Conservation (phyloP, 345 rosid species). For the Carallia brachiata region DNA sequence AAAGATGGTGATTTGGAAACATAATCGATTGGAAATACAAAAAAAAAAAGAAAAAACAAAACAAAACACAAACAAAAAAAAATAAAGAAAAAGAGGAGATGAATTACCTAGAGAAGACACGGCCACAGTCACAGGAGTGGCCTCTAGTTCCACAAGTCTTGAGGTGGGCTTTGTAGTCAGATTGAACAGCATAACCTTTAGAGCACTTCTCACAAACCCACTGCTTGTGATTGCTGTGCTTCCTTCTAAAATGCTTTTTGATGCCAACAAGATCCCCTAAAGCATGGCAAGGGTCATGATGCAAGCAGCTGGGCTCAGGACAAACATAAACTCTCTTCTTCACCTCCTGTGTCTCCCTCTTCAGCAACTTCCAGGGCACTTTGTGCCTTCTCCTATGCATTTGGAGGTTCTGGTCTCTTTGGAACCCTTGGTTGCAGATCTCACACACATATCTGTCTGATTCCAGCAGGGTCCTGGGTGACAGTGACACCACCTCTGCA, state of each 20-base stretch:
- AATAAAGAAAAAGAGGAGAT: neutral
- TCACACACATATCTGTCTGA: slow-evolving; percentile 81
- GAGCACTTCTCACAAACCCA: slow-evolving; percentile 82
- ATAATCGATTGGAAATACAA: too few species aligned
- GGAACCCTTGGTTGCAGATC: slow-evolving; percentile 92
- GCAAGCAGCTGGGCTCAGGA: slow-evolving; percentile 75
- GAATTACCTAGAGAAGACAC: slow-evolving; percentile 77
- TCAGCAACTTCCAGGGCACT: slow-evolving; percentile 83
- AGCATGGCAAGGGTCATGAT: slow-evolving; percentile 84
- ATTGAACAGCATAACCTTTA: slow-evolving; percentile 83
- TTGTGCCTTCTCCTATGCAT: slow-evolving; percentile 85
- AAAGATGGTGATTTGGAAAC: neutral
- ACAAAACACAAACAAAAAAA: neutral
- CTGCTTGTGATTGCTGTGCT: slow-evolving; percentile 74
- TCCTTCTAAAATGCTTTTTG: slow-evolving; percentile 73
- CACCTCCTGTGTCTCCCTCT: slow-evolving; percentile 64
- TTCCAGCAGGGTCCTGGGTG: slow-evolving; percentile 69
- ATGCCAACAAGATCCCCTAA: slow-evolving; percentile 85
- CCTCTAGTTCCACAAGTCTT: slow-evolving; percentile 88
- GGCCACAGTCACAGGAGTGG: slow-evolving; percentile 89
- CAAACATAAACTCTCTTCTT: slow-evolving; percentile 79
- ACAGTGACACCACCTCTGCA: slow-evolving; percentile 81
- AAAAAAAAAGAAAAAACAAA: neutral
- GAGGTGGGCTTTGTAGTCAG: slow-evolving; percentile 87
- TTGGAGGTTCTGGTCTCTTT: slow-evolving; percentile 84